Conservation (phyloP, 2,329 filamentous ascomycete genomes). For the Elsinoe fawcettii region DNA sequence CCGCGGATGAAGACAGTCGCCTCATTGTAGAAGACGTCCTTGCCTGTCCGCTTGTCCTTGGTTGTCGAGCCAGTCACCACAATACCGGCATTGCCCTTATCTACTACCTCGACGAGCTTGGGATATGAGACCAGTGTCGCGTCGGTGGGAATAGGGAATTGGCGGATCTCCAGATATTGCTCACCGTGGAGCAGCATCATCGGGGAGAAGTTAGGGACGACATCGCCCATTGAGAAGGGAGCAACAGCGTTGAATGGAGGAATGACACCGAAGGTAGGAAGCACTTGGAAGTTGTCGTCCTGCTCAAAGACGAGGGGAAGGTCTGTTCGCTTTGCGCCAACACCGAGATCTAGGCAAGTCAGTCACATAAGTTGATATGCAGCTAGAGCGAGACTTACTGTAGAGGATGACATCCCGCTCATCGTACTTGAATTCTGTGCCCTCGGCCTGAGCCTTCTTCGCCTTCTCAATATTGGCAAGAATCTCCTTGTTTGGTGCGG, state of each 20-base stretch:
- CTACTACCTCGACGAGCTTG: constrained; percentile 84
- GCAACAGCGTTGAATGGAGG: constrained; percentile 80
- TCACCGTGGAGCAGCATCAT: constrained; percentile 99
- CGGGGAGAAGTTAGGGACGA: constrained; percentile 92
- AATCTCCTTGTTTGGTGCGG: constrained; percentile 51
- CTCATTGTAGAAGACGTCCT: constrained; percentile 96
- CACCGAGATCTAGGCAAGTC: constrained; percentile 56
- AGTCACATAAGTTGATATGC: neutral
- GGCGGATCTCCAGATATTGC: constrained; percentile 91
- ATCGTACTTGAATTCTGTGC: constrained; percentile 72
- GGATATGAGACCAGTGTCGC: constrained; percentile 68
- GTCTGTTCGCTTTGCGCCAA: constrained; percentile 86
- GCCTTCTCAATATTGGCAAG: constrained; percentile 69
- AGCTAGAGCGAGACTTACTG: constrained; percentile 39
- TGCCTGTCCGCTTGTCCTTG: constrained; percentile 73
- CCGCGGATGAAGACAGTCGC: constrained; percentile 87
- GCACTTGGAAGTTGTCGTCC: constrained; percentile 80
- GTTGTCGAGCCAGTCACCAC: constrained; percentile 75
- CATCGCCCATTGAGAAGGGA: constrained; percentile 70
- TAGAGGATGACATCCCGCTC: constrained; percentile 90
- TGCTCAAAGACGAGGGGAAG: constrained; percentile 86
- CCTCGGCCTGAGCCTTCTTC: constrained; percentile 61
- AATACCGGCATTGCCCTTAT: constrained; percentile 87
- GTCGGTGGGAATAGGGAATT: constrained; percentile 82
- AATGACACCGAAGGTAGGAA: constrained; percentile 93